Conservation (phyloP, 1,284 basidiomycete species). For the Fomitopsis pinicola region DNA sequence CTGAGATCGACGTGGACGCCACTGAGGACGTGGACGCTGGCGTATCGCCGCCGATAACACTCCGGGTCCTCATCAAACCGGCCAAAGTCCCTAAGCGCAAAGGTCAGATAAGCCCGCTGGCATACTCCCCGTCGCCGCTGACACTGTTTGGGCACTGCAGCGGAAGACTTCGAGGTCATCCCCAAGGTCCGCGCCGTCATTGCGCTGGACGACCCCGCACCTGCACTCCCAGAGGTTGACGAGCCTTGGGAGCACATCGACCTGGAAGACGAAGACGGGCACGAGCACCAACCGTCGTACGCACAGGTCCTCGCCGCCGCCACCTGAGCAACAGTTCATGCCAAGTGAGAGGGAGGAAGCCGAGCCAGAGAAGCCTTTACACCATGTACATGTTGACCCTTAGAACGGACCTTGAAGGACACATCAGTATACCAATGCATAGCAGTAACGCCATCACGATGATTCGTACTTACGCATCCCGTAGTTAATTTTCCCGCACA, state of each 20-base stretch:
- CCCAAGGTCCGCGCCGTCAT: constrained; percentile 49
- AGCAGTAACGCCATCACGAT: constrained; percentile 6
- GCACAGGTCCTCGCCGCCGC: constrained; percentile 34
- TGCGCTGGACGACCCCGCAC: constrained; percentile 44
- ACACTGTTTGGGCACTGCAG: constrained; percentile 9
- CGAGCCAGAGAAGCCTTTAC: neutral
- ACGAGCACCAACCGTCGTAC: constrained; percentile 32
- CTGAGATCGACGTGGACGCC: constrained; percentile 5
- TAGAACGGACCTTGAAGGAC: neutral
- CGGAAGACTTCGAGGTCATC: constrained; percentile 49
- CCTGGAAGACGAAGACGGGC: constrained; percentile 30
- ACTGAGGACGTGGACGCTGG: constrained; percentile 4
- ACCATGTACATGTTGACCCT: neutral
- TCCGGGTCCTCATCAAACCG: constrained; percentile 39
- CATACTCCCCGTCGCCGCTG: neutral
- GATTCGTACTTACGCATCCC: constrained; percentile 4
- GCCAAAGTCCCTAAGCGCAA: constrained; percentile 37
- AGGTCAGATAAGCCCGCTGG: constrained; percentile 23
- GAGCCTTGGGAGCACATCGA: constrained; percentile 56
- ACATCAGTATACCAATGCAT: neutral
- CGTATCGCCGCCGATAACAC: constrained; percentile 31
- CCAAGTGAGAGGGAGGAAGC: neutral
- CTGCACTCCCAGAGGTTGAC: constrained; percentile 32
- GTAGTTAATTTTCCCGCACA: neutral
- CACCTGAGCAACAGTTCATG: constrained; percentile 5